Evolutionary conservation across 495 filamentous ascomycete species (phyloP).

Genomic region (Sabuloglossum arenarium): DNA sequence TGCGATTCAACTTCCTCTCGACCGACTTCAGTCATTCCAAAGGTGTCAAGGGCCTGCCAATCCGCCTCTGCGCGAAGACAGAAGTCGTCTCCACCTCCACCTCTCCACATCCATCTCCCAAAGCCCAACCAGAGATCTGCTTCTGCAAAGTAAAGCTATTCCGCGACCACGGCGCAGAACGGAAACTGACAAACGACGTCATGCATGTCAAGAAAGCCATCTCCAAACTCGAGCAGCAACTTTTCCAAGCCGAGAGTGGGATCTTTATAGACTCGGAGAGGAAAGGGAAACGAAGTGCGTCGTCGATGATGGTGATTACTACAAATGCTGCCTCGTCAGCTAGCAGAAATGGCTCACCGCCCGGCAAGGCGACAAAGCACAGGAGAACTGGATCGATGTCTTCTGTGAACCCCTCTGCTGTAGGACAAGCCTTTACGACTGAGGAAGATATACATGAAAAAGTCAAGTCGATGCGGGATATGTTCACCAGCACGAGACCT

Average conservation of each 20-base stretch:
- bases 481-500: slow-evolving; percentile 81
- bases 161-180: slow-evolving; percentile 85
- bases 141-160: slow-evolving; percentile 96
- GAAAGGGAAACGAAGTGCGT: slow-evolving; percentile 48
- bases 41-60: slow-evolving; percentile 87
- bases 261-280: slow-evolving; percentile 76
- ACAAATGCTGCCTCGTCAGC: slow-evolving; percentile 25
- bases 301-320: too few relatives aligned
- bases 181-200: slow-evolving; percentile 82
- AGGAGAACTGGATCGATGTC: slow-evolving; percentile 90
- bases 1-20: slow-evolving; percentile 92
- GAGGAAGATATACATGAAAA: slow-evolving; percentile 82
- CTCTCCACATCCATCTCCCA: slow-evolving; percentile 20
- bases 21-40: slow-evolving; percentile 97
- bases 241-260: slow-evolving; percentile 66
- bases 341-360: slow-evolving; percentile 29
- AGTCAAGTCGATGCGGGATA: slow-evolving; percentile 65
- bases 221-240: slow-evolving; percentile 79
- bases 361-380: slow-evolving; percentile 65
- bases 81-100: slow-evolving; percentile 24
- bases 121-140: slow-evolving; percentile 40
- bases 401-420: slow-evolving; percentile 34
- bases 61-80: slow-evolving; percentile 78
- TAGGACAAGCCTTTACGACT: slow-evolving; percentile 34
- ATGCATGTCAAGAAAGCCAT: slow-evolving; percentile 82